A percentile compares a stretch with the other conserved stretches of the same genome.
These are phyloP conservation scores for Diphasiastrum complanatum DNA, from an alignment of 83 land plant genomes.

Conservation along the genomic window DNA sequence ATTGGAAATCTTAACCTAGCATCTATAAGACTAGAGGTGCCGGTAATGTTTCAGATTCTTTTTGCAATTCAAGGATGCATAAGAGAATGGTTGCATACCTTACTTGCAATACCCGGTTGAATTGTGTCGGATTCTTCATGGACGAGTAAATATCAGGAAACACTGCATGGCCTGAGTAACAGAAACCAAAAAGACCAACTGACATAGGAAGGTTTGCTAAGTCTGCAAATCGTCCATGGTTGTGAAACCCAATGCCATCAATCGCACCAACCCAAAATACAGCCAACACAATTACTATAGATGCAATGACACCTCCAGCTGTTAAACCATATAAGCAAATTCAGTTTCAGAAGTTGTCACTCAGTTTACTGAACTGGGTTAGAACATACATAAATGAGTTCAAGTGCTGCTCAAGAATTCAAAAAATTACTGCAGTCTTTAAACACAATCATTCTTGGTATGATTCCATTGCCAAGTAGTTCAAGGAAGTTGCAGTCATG, in stretches of 20 bases:
- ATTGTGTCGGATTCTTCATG: constrained; percentile 61
- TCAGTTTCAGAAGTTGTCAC: background rate
- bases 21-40: no score
- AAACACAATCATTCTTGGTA: no score
- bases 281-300: constrained; percentile 51
- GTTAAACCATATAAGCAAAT: no score
- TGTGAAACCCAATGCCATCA: constrained; percentile 63
- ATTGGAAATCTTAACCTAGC: no score
- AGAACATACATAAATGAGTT: background rate
- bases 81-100: no score
- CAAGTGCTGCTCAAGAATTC: no score
- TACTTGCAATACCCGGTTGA: constrained; percentile 51
- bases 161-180: constrained; percentile 85
- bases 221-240: constrained; percentile 44
- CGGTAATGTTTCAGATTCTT: no score
- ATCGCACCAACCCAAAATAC: constrained; percentile 57
- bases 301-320: constrained; percentile 86
- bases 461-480: no score
- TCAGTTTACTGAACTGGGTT: background rate
- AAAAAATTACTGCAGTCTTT: no score
- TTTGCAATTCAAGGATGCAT: no score
- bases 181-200: constrained; percentile 85
- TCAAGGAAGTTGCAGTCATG: no score
- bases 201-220: constrained; percentile 65
- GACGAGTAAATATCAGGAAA: constrained; percentile 93